phyloP scores from a whole-genome alignment of 2,329 filamentous ascomycete species.

The Aspergillus latus region DNA sequence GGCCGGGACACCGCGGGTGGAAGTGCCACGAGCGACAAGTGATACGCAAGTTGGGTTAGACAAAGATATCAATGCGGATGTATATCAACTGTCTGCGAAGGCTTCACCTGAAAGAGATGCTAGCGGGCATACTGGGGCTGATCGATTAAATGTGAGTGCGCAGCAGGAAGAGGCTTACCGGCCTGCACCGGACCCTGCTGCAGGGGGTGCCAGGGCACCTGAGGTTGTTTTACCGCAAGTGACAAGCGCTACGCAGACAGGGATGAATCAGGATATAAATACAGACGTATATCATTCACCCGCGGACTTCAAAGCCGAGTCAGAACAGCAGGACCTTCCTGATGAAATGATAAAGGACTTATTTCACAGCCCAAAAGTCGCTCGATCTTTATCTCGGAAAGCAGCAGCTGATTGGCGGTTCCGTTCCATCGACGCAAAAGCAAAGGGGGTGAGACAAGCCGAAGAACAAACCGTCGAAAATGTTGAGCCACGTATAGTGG shows the following conservation, averaged over 20 bases:
- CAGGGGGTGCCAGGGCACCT: slow-evolving; percentile 54
- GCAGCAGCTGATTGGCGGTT: slow-evolving; percentile 19
- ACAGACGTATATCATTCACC: slow-evolving; percentile 56
- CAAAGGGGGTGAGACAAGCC: slow-evolving; percentile 4
- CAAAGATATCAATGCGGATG: slow-evolving; percentile 55
- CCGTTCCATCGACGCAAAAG: not conserved
- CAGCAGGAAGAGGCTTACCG: slow-evolving; percentile 61
- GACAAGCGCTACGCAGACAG: slow-evolving; percentile 48
- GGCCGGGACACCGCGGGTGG: slow-evolving; percentile 55
- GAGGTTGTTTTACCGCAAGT: slow-evolving; percentile 56
- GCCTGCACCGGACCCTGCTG: slow-evolving; percentile 48
- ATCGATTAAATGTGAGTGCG: slow-evolving; percentile 46
- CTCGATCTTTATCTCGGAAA: slow-evolving; percentile 55
- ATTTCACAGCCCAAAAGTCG: slow-evolving; percentile 61
- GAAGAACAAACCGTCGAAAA: slow-evolving; percentile 43
- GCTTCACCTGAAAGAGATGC: not conserved
- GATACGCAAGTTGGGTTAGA: slow-evolving; percentile 45
- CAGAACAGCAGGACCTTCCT: slow-evolving; percentile 47
- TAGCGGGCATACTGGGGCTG: slow-evolving; percentile 13
- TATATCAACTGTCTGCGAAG: slow-evolving; percentile 47
- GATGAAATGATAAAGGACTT: slow-evolving; percentile 61
- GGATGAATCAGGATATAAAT: slow-evolving; percentile 49
- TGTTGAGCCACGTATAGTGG: slow-evolving; percentile 19
- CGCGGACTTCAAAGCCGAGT: slow-evolving; percentile 14
- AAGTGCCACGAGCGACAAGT: slow-evolving; percentile 55